Evolutionary conservation across 2,329 filamentous ascomycete species (phyloP).

Genomic region (Ceratocystis albifundus): DNA sequence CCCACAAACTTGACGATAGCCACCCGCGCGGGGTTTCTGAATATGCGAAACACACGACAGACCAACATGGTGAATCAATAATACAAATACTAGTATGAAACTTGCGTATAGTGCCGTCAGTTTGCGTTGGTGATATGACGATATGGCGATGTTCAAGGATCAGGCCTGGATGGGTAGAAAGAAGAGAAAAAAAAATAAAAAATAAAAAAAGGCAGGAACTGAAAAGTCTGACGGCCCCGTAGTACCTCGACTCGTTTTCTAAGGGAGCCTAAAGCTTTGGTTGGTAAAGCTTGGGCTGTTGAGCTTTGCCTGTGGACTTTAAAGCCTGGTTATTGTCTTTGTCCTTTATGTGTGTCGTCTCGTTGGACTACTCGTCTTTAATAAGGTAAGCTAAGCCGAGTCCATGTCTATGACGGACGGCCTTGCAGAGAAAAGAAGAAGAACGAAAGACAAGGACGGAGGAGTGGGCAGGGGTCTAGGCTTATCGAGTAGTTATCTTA

Average conservation of each 20-base stretch:
- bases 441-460: not conserved
- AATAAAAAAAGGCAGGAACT: not conserved
- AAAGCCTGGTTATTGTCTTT: not conserved
- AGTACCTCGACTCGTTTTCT: not conserved
- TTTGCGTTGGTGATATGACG: not conserved
- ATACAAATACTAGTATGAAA: too few species aligned
- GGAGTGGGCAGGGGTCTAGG: not conserved
- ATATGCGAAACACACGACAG: slow-evolving; percentile 26
- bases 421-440: not conserved
- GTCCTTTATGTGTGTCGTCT: not conserved
- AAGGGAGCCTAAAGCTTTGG: not conserved
- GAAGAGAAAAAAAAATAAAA: not conserved
- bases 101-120: too few species aligned
- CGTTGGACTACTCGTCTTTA: not conserved
- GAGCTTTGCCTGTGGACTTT: not conserved
- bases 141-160: not conserved
- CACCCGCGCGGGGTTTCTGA: slow-evolving; percentile 57
- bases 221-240: slow-evolving; percentile 9
- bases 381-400: not conserved
- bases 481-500: not conserved
- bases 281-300: not conserved
- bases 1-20: slow-evolving; percentile 85
- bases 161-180: not conserved
- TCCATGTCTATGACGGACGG: not conserved
- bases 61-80: slow-evolving; percentile 17